phyloP scores from a whole-genome alignment of 2,329 filamentous ascomycete genomes.

The Aspergillus ustus region DNA sequence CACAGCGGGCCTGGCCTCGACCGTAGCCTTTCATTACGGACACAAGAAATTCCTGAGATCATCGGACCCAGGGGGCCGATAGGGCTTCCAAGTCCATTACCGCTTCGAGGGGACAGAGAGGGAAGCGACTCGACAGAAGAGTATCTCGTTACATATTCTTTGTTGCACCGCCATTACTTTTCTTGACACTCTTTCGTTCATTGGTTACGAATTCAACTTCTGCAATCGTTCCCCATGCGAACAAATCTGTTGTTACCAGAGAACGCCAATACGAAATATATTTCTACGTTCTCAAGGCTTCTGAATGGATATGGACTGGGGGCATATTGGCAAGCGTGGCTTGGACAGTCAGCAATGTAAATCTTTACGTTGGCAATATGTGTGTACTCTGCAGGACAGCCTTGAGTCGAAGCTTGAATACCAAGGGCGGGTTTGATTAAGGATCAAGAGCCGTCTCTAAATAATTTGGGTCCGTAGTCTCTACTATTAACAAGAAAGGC shows the following conservation, averaged over 20 bases:
- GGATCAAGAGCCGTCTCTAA: background rate
- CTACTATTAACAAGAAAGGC: background rate
- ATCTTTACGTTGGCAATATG: constrained; percentile 5
- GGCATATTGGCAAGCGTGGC: background rate
- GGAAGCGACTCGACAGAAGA: constrained; percentile 31
- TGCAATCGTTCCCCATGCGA: constrained; percentile 12
- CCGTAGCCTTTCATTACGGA: constrained; percentile 22
- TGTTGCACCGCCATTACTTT: constrained; percentile 24
- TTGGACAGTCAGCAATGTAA: background rate
- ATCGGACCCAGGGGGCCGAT: constrained; percentile 23
- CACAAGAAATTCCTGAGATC: constrained; percentile 26
- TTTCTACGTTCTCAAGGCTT: constrained; percentile 4
- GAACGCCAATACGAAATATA: constrained; percentile 8
- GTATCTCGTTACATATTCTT: constrained; percentile 26
- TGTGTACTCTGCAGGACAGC: background rate
- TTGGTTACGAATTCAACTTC: constrained; percentile 11
- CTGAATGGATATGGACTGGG: background rate
- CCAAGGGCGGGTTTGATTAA: background rate
- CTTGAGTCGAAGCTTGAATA: background rate
- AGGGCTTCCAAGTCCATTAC: constrained; percentile 6
- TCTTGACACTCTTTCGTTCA: constrained; percentile 16
- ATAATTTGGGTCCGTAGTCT: background rate
- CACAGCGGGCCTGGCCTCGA: constrained; percentile 28
- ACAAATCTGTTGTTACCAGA: background rate
- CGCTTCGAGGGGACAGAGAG: constrained; percentile 18